Evolutionary conservation across 2,329 filamentous ascomycete genomes (phyloP), one percentile per base, ranked within the genome.

Genomic region (Verticillium dahliae): DNA sequence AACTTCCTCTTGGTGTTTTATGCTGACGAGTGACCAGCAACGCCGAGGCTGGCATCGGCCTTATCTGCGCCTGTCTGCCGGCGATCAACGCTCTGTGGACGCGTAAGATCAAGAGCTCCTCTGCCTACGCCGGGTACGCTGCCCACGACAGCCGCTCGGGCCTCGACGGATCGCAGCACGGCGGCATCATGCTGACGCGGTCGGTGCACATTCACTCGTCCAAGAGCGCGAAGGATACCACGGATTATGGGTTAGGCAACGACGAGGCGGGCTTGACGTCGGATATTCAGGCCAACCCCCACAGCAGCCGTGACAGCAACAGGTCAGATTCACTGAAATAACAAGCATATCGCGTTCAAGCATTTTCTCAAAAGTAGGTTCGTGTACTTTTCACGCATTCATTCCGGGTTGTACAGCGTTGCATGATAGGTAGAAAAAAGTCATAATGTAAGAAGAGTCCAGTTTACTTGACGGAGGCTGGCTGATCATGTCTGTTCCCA

Each of bases 61-160:
- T 73, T 15, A 71, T 73, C 22, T 73, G 70, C 59, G 66, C 71
- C 1, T 73, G 72, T 50, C 63, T 73, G 1, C 72, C 70, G 0
- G 68, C 70, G n/a, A 59, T 68, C 18, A 72, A 68, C 38, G 65
- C 66, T 2, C 61, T 71, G 18, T 66, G 64, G 57, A 60, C 64
- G 3, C 61, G 62, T 27, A 60, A 59, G 13, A 37, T 62, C 31
- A 57, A 65, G 60, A 66, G 66, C 4, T 69, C 69, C 14, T 52
- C 45, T 6, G 45, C n/a, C 45, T 52, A 69, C 39, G 66, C 65
- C 3, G n/a, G 66, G 56, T 52, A 69, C 41, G 66, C 65, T 4
- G n/a, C 66, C 54, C 65, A 71, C 13, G 18, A 39, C 54, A 66
- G 58, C 14, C 63, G 62, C 52, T 64, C 65, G 0, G 66, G 58